A percentile compares a stretch with the other conserved stretches of the same genome.
Evolutionary conservation across 106 monocot genomes (phyloP).

Genomic region (Platanthera zijinensis): DNA sequence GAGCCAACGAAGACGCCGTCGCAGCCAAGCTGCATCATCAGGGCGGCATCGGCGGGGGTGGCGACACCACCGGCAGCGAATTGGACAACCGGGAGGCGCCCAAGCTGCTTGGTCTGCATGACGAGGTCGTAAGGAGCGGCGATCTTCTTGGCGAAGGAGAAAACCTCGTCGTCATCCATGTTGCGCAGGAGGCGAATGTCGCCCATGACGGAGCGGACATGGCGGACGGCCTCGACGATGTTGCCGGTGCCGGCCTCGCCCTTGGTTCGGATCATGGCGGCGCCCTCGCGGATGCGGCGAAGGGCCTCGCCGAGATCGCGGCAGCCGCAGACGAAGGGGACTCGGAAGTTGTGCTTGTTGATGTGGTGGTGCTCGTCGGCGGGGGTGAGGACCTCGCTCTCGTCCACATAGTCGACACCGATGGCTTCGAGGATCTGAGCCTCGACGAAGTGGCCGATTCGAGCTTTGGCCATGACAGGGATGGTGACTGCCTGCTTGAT

Average conservation of each 20-base stretch:
- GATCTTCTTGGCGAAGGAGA: slow-evolving; percentile 35
- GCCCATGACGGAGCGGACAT: slow-evolving; percentile 22
- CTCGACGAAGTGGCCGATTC: slow-evolving; percentile 27
- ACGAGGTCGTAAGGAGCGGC: slow-evolving; percentile 45
- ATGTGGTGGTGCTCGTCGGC: slow-evolving; percentile 25
- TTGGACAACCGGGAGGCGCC: slow-evolving; percentile 36
- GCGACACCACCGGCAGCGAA: slow-evolving; percentile 40
- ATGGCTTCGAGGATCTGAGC: slow-evolving; percentile 31
- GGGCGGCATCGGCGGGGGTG: slow-evolving; percentile 39
- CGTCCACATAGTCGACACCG: slow-evolving; percentile 25
- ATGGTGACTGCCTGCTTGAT: slow-evolving; percentile 27
- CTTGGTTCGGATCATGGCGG: slow-evolving; percentile 16
- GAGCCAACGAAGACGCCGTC: slow-evolving; percentile 50
- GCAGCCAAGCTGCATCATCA: slow-evolving; percentile 52
- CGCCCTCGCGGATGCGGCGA: slow-evolving; percentile 19
- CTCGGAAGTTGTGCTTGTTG: slow-evolving; percentile 35
- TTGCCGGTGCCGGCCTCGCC: slow-evolving; percentile 23
- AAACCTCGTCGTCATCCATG: slow-evolving; percentile 39
- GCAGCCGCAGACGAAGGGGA: slow-evolving; percentile 35
- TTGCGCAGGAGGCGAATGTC: slow-evolving; percentile 18
- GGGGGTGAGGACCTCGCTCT: slow-evolving; percentile 29
- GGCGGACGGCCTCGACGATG: slow-evolving; percentile 18
- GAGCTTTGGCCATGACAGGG: slow-evolving; percentile 33
- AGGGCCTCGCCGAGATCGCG: slow-evolving; percentile 26
- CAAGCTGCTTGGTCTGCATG: slow-evolving; percentile 39